Evolutionary conservation across 2,329 filamentous ascomycete species (phyloP).

Genomic region (Knufia fluminis): DNA sequence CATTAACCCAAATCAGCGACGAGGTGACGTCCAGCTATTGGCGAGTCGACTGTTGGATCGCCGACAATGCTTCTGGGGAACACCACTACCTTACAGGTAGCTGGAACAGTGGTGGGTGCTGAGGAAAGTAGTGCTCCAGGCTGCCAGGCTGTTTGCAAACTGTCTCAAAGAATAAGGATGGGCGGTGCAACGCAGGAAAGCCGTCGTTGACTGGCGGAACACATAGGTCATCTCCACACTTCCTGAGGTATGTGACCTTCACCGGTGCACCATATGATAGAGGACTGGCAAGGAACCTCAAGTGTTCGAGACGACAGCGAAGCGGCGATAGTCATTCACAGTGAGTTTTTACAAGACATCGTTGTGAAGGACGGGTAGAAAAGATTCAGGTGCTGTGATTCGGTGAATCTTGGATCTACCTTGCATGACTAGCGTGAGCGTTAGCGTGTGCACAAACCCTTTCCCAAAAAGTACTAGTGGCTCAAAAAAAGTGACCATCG

Average conservation of each 20-base stretch:
- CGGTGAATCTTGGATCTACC: too few relatives aligned
- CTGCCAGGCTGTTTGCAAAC: neutral
- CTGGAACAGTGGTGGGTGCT: neutral
- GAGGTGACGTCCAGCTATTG: too few relatives aligned
- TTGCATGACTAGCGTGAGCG: neutral
- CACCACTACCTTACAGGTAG: neutral
- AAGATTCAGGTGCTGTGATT: too few relatives aligned
- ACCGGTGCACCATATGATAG: neutral
- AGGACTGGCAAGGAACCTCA: neutral
- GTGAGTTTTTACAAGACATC: neutral
- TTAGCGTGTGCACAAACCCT: too few relatives aligned
- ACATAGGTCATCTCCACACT: neutral
- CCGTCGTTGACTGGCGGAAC: neutral
- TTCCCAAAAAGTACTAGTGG: neutral
- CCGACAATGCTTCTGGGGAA: neutral
- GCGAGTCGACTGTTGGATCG: neutral
- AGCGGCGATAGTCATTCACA: neutral
- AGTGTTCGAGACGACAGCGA: neutral
- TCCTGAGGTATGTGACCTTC: neutral
- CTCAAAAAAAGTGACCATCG: neutral
- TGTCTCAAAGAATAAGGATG: neutral
- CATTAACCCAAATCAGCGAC: too few relatives aligned
- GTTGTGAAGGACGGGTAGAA: neutral
- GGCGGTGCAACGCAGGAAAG: slow-evolving; percentile 1
- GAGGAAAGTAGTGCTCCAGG: slow-evolving; percentile 1